phyloP scores from a whole-genome alignment of 2,329 filamentous ascomycete genomes.

The Alternaria gaisen region DNA sequence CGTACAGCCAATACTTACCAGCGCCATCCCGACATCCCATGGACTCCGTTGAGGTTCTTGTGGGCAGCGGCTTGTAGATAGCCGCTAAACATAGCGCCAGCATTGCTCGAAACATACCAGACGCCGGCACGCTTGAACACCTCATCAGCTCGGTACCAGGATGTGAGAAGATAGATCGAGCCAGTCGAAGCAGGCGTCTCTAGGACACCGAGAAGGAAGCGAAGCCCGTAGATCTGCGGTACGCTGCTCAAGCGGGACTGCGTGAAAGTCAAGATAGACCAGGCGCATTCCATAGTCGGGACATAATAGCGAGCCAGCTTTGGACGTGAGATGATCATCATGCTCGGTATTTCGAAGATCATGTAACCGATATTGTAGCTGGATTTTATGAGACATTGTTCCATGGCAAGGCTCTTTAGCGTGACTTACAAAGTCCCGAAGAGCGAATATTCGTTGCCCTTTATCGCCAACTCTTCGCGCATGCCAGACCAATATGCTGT shows the following conservation, averaged over 20 bases:
- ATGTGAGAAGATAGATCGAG: constrained; percentile 40
- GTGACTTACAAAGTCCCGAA: constrained; percentile 51
- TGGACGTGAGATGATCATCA: constrained; percentile 47
- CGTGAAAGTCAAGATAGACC: constrained; percentile 47
- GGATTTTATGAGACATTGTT: neutral
- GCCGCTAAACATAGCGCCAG: constrained; percentile 63
- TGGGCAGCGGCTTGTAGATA: constrained; percentile 63
- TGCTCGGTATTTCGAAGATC: constrained; percentile 45
- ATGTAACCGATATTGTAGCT: constrained; percentile 44
- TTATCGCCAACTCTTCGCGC: constrained; percentile 32
- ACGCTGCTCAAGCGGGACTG: constrained; percentile 44
- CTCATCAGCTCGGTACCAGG: constrained; percentile 53
- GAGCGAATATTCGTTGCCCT: constrained; percentile 65
- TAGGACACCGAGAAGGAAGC: constrained; percentile 43
- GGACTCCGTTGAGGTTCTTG: constrained; percentile 56
- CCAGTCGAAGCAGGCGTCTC: constrained; percentile 41
- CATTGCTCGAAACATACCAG: constrained; percentile 61
- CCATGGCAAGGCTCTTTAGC: neutral
- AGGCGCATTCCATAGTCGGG: constrained; percentile 45
- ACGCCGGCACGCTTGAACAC: constrained; percentile 62
- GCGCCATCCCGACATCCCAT: constrained; percentile 53
- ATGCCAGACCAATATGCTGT: constrained; percentile 34
- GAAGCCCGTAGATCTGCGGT: constrained; percentile 44
- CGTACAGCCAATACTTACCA: constrained; percentile 29
- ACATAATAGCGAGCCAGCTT: constrained; percentile 43